Base-by-base conservation (phyloP, 2,329 filamentous ascomycete species). In the Fusarium sp. region DNA sequence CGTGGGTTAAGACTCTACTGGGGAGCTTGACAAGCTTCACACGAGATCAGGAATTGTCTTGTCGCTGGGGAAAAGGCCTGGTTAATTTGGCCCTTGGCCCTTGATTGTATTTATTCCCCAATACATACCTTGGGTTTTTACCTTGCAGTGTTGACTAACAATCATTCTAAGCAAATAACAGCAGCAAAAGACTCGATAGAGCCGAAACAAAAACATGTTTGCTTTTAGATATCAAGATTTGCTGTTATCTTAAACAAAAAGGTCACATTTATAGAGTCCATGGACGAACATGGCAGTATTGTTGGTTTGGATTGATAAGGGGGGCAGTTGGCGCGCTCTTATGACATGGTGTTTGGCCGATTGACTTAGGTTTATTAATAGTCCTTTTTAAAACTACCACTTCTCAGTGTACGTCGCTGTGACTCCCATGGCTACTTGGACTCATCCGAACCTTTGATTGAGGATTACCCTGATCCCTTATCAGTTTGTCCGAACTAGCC, bases 1-100 rank as follows among this genome's bases (percentile, higher is more conserved):
- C 13, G 68, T 83, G 44, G 78, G 73, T 31, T 83, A 72, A 36
- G n/a, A n/a, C 45, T 36, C 57, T 63, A 12, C 15, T 13, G n/a
- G 13, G 33, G 45, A n/a, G 16, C 42, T 41, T 15, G 26, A 47
- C 38, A 22, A 24, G 20, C 28, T 47, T 12, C 22, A 44, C 30
- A 41, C 14, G 10, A 31, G 30, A 55, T 26, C 22, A 41, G 15
- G 28, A 31, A 13, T 33, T 35, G 33, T 35, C 16, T 12, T 13
- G 12, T 18, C 24, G 28, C 18, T 6, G n/a, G 11, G 15, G 26
- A 20, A 44, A 33, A 24, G 14, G 13, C 24, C 31, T 31, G 15
- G 22, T 33, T 33, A 16, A 18, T 33, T n/a, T 33, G 28, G 45
- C 22, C 39, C 47, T n/a, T 33, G 28, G 45, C 22, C 39, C 47